phyloP scores from a whole-genome alignment of 352 stramenopile genomes.

The Globisporangium takayamanum region DNA sequence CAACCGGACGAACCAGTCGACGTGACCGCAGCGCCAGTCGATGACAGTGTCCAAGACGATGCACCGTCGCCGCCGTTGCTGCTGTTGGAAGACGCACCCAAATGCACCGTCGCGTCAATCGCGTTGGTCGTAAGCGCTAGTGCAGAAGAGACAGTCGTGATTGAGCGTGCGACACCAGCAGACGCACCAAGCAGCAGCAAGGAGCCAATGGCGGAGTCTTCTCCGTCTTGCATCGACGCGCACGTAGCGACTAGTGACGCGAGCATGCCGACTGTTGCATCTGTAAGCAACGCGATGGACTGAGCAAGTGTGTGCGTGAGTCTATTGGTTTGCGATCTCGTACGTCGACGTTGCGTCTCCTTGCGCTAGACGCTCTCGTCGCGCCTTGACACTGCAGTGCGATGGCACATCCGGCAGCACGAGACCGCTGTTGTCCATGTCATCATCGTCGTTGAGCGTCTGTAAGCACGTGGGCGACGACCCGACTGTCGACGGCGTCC shows the following conservation, averaged over 20 bases:
- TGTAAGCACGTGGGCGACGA: constrained; percentile 9
- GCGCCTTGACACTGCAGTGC: too few relatives aligned
- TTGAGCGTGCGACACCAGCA: too few relatives aligned
- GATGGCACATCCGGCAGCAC: not conserved
- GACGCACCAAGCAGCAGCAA: not conserved
- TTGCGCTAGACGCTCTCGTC: too few relatives aligned
- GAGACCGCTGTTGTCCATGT: not conserved
- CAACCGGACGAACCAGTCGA: too few relatives aligned
- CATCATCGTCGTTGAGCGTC: constrained; percentile 1
- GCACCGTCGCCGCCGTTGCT: too few relatives aligned
- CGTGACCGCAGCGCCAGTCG: too few relatives aligned
- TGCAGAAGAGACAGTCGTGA: not conserved
- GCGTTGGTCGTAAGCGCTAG: not conserved
- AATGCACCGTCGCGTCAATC: not conserved
- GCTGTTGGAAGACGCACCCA: not conserved
- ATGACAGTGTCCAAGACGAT: too few relatives aligned
- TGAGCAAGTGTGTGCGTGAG: not conserved
- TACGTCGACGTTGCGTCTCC: not conserved
- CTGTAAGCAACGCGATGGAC: too few relatives aligned
- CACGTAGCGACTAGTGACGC: not conserved
- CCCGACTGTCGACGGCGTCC: constrained; percentile 9
- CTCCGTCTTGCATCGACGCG: not conserved
- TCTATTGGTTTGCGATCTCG: not conserved
- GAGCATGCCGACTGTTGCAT: not conserved
- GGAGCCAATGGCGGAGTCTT: not conserved